Evolutionary conservation across 176 grass and related monocot species (phyloP), one percentile per base, ranked within the genome.

Genomic region (Zoysia pacifica): DNA sequence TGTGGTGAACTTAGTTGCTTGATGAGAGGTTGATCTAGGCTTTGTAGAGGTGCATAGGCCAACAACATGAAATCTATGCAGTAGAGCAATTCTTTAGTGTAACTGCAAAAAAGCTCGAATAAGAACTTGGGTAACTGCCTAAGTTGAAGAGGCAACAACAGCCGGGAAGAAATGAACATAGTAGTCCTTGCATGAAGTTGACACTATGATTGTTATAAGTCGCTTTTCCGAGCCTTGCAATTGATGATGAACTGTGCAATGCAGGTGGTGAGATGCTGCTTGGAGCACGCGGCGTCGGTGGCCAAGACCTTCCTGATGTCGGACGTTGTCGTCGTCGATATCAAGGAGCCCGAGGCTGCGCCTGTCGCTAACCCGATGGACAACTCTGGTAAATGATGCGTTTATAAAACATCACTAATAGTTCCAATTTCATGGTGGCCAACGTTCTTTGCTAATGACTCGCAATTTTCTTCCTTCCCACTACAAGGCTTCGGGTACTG

Each of bases 291-390:
- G 0, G 76, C 95, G 0, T 97, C 92, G 3, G 95, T 97, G 35
- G 91, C 95, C 8, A 97, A 91, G 87, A 97, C 95, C 50, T 97
- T 97, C 92, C 90, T 97, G 15, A 97, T 78, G 0, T 97, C 92
- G 0, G 95, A 97, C 3, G 95, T 94, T 0, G 95, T 97, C 1
- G 95, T 97, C 0, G 95, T 97, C 1, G 95, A 97, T 40, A 93
- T 97, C 74, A 97, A 97, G 85, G 92, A 94, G 77, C 83, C 92
- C 0, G 91, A 97, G 90, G 9, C 92, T 0, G 92, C 87, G 0
- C 87, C 94, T 2, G 5, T 70, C 2, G n/a, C 49, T 40, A 97
- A 89, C 80, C 95, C 95, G 2, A 97, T 97, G 95, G 95, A 97
- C 60, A 91, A 85, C 63, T 93, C 95, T 9, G 95, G 95, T 97